Percentiles rank a stretch among this genome's conserved stretches.
phyloP scores from a whole-genome alignment of 2,329 filamentous ascomycete genomes.

The Talaromyces sp. region DNA sequence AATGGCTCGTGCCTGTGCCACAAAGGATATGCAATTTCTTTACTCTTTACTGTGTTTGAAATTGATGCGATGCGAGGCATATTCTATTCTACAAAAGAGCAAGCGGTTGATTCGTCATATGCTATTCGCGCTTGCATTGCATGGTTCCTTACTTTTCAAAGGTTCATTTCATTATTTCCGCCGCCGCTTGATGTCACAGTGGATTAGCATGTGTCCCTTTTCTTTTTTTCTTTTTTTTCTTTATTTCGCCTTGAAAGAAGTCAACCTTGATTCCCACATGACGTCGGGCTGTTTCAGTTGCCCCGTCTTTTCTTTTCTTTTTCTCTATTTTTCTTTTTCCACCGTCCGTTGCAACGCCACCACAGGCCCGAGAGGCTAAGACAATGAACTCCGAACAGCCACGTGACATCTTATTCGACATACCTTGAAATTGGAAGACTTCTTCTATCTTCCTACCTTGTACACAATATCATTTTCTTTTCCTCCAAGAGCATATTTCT shows the following conservation, averaged over 20 bases:
- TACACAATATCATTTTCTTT: slow-evolving; percentile 2
- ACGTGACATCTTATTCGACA: slow-evolving; percentile 3
- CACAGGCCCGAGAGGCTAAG: background rate
- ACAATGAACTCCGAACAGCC: slow-evolving; percentile 1
- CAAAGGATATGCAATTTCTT: background rate
- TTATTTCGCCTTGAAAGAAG: background rate
- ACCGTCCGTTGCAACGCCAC: slow-evolving; percentile 16
- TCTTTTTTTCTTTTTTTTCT: slow-evolving; percentile 2
- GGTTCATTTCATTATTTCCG: background rate
- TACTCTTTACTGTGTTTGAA: background rate
- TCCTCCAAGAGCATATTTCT: slow-evolving; percentile 10
- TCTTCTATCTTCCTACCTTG: background rate
- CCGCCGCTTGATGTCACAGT: slow-evolving; percentile 11
- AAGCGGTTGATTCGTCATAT: background rate
- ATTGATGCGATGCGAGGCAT: background rate
- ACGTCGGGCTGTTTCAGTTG: slow-evolving; percentile 2
- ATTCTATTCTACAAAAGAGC: background rate
- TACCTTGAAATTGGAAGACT: background rate
- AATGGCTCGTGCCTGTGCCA: background rate
- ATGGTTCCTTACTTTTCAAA: background rate
- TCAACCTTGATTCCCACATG: background rate
- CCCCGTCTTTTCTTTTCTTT: slow-evolving; percentile 10
- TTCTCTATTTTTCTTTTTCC: slow-evolving; percentile 18
- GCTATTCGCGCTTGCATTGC: slow-evolving; percentile 1
- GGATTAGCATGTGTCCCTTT: slow-evolving; percentile 12